Base-by-base conservation (phyloP, 2,329 filamentous ascomycete species). In the Pseudocercospora fuligena region DNA sequence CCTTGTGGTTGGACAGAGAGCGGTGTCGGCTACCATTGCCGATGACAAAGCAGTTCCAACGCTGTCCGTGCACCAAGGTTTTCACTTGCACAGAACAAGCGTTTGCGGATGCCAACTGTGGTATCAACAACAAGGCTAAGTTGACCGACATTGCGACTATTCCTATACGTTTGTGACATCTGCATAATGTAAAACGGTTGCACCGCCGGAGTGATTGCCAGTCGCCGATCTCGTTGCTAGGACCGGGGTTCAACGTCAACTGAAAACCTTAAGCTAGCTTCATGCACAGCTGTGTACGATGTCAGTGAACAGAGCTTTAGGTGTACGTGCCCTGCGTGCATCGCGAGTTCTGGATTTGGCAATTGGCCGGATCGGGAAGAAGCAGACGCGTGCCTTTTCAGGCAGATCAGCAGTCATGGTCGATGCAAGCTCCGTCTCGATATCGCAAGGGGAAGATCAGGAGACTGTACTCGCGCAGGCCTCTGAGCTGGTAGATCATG, bases 401-500 rank as follows among this genome's bases (percentile, higher is more conserved):
- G 14, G 56, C 33, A 12, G 56, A 16, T 58, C 31, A 12, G 29
- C 19, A 9, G 51, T 47, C 23, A 72, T 72, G 70, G 61, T 73
- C 25, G 27, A 59, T 14, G 29, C 61, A 6, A 40, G 60, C 21
- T 63, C 73, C 16, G 46, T 76, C 43, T 60, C 61, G 27, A 56
- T 72, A 21, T 75, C 74, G 16, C 47, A 64, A 46, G 70, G 71
- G 51, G 70, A 73, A 47, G 65, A 71, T 64, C 33, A 57, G 25
- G 49, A 65, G 16, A 51, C 64, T 16, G 62, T 77, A 9, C 33
- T 63, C 1, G 31, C 61, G 21, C 65, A 76, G 36, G 70, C 72
- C 40, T 72, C 71, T 23, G 58, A 66, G 23, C 68, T 78, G n/a
- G 62, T 76, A 47, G 68, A 72, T 12, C 49, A 66, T 16, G 74